Base-by-base conservation (phyloP, 345 rosid species). In the Salix dunnii region DNA sequence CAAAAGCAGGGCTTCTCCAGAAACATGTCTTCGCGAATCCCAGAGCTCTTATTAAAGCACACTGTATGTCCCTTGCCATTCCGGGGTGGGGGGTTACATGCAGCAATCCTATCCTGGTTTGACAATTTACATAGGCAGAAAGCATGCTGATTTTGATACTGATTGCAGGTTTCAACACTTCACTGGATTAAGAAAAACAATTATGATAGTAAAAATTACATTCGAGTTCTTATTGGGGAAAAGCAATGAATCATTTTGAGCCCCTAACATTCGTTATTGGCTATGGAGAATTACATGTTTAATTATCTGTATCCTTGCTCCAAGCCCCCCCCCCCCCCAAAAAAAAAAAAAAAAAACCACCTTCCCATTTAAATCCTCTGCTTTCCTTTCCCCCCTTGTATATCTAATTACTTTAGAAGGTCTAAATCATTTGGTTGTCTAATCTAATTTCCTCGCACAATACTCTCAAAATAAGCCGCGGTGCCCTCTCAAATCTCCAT, bases 401-500 rank as follows among this genome's bases (percentile, higher is more conserved):
- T 25, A 48, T 67, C 30, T 13, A 33, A 46, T 74, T 69, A 27
- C 88, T 85, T 81, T 82, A 77, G 87, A 85, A 81, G 85, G 84
- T 88, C 81, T 77, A 75, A 81, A 82, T 84, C 85, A 82, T 82
- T 84, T 75, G 84, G 71, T 14, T 84, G 86, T 81, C 86, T 75
- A 70, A 76, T 77, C 75, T 55, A 6, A 74, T 77, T 74, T 76
- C 58, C 40, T 79, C 85, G 48, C 76, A 72, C 66, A 6, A 7
- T 18, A 53, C 78, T 74, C 79, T 73, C 48, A 60, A 40, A 73
- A 68, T 58, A 73, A 78, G 81, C 43, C 63, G 73, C 43, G 35
- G 61, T 67, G 73, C 73, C 46, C 70, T 66, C 81, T 53, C 73
- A 21, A 40, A 67, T 77, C 66, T 78, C 75, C 75, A 80, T 27